Base-by-base conservation (phyloP, 192 early-diverging fungal genomes). In the Geranomyces michiganensis region DNA sequence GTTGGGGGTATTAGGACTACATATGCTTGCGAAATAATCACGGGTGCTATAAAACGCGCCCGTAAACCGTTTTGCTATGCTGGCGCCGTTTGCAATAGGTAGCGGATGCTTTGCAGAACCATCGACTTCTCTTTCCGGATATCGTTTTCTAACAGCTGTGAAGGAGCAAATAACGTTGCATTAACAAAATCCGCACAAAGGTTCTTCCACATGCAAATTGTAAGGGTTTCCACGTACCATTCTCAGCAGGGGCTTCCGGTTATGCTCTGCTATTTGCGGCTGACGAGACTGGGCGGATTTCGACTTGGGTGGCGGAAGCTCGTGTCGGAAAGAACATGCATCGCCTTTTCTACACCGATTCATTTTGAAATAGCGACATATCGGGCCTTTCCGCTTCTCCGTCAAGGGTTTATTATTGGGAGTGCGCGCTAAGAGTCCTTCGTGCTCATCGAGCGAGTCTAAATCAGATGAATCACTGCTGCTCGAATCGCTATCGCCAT, bases 71-170 rank as follows among this genome's bases (percentile, higher is more conserved):
- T 41, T 7, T 41, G 36, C 36, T 41, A 41, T 41, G 36, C 36
- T 7, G 36, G 10, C 36, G 36, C 10, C 36, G 36, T 83, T 26
- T 84, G 77, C 2, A 86, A 62, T 66, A 91, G 82, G 70, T 84
- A 84, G 2, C 87, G 81, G 41, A 91, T 76, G 47, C 85, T 85
- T 58, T 91, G 89, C 51, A 91, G 44, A 10, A 91, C 60, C 15
- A 79, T 74, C 31, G 78, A 83, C 67, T 86, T 84, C 62, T 91
- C 89, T 24, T 82, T 45, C n/a, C 78, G 69, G 62, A 91, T 87
- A 29, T 91, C 89, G 17, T 78, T 72, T 19, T 81, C 79, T 14
- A 91, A 61, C 5, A 91, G 65, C 87, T 88, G 72, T 45, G n/a
- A 31, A 45, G 44, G 14, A 3, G 41, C 5, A 60, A 17, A 27